A percentile compares a stretch with the other conserved stretches of the same genome.
phyloP scores from a whole-genome alignment of 2,329 filamentous ascomycete species.

The Aspergillus sclerotialis region DNA sequence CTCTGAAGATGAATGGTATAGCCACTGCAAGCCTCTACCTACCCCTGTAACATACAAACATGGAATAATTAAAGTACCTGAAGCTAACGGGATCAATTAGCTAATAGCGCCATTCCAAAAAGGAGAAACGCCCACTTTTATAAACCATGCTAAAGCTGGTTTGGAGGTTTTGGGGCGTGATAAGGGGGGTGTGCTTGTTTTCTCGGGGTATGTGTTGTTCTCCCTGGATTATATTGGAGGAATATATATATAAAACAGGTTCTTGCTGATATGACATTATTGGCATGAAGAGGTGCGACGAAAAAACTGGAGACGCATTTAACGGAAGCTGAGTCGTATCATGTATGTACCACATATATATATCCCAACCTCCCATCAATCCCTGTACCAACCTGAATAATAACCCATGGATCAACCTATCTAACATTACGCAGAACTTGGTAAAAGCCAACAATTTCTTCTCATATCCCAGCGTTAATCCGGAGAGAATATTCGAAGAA shows the following conservation, averaged over 20 bases:
- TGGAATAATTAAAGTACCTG: too few species aligned
- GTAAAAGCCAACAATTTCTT: slow-evolving; percentile 29
- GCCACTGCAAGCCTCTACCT: too few species aligned
- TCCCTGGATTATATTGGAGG: too few species aligned
- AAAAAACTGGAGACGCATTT: slow-evolving; percentile 46
- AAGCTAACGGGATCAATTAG: slow-evolving; percentile 31
- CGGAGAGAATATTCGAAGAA: slow-evolving; percentile 51
- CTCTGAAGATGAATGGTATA: slow-evolving; percentile 58
- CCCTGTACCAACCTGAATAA: too few species aligned
- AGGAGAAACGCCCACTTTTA: slow-evolving; percentile 72
- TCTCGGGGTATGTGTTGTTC: slow-evolving; percentile 60
- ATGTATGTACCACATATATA: slow-evolving; percentile 24
- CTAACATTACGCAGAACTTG: slow-evolving; percentile 21
- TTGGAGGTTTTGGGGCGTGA: slow-evolving; percentile 47
- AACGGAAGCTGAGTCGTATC: slow-evolving; percentile 60
- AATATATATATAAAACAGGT: too few species aligned
- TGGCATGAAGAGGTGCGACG: slow-evolving; percentile 53
- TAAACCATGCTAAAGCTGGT: slow-evolving; percentile 65
- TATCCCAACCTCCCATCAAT: too few species aligned
- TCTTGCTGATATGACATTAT: background rate
- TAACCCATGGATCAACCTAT: too few species aligned
- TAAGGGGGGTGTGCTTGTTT: slow-evolving; percentile 50
- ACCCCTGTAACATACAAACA: too few species aligned
- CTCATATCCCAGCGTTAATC: slow-evolving; percentile 8
- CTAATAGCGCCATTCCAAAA: slow-evolving; percentile 70